Evolutionary conservation across 352 stramenopile genomes (phyloP).

Genomic region (Phytophthora macrochlamydospora): DNA sequence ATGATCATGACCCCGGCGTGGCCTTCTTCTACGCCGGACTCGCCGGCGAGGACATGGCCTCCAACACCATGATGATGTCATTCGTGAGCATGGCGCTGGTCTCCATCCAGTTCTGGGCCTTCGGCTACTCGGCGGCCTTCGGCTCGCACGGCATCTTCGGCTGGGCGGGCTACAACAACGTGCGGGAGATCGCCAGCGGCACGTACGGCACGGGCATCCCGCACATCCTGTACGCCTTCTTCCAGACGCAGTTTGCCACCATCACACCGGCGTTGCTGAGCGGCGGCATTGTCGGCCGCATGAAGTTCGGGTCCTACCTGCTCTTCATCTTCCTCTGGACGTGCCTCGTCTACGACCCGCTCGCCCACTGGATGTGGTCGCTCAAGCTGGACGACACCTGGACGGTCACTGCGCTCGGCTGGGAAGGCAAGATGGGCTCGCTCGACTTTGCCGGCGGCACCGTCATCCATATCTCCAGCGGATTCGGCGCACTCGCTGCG

Average conservation of each 20-base stretch:
- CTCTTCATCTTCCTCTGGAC: constrained; percentile 86
- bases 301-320: constrained; percentile 80
- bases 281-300: constrained; percentile 50
- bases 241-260: constrained; percentile 85
- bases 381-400: constrained; percentile 66
- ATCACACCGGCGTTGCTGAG: constrained; percentile 66
- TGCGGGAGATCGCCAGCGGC: constrained; percentile 42
- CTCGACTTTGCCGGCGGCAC: constrained; percentile 87
- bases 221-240: constrained; percentile 76
- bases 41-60: constrained; percentile 74
- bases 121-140: constrained; percentile 82
- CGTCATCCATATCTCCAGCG: constrained; percentile 84
- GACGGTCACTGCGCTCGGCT: constrained; percentile 47
- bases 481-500: constrained; percentile 72
- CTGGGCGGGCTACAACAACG: constrained; percentile 69
- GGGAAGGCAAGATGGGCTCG: constrained; percentile 72
- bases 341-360: constrained; percentile 82
- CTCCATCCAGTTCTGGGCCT: constrained; percentile 83
- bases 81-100: constrained; percentile 79
- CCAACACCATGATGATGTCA: constrained; percentile 88
- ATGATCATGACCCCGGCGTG: constrained; percentile 34
- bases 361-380: constrained; percentile 88
- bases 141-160: constrained; percentile 63
- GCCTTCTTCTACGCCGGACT: constrained; percentile 81
- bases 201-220: constrained; percentile 71